Evolutionary conservation across 805 yeast species (phyloP).

Genomic region (Teunomyces funiuensis): DNA sequence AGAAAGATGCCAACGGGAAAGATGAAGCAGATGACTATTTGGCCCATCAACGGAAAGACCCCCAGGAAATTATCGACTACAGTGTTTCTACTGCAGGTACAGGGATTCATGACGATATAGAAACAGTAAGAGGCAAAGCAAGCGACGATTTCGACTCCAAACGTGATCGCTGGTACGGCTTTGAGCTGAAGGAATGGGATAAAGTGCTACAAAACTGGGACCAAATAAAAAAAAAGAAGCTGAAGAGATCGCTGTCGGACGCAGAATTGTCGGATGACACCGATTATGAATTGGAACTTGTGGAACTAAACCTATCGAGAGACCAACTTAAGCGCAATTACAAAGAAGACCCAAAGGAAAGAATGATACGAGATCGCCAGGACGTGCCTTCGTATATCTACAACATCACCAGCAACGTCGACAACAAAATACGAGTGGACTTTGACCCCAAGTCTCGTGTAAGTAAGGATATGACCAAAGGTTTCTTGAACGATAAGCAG

Average conservation of each 20-base stretch:
- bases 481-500: constrained; percentile 37
- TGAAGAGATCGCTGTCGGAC: constrained; percentile 5
- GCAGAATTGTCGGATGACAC: constrained; percentile 32
- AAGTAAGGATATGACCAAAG: constrained; percentile 25
- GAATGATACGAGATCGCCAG: constrained; percentile 61
- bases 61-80: constrained; percentile 40
- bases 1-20: constrained; percentile 7
- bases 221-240: constrained; percentile 10
- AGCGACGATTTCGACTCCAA: constrained; percentile 62
- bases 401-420: constrained; percentile 35
- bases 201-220: constrained; percentile 49
- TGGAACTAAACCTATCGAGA: constrained; percentile 32
- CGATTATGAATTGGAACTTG: constrained; percentile 40
- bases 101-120: constrained; percentile 54
- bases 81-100: constrained; percentile 54
- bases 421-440: constrained; percentile 29
- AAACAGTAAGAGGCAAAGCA: constrained; percentile 15
- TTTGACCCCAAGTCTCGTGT: constrained; percentile 57
- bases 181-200: constrained; percentile 61
- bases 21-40: constrained; percentile 41
- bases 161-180: constrained; percentile 83
- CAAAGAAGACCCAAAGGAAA: constrained; percentile 37
- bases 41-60: constrained; percentile 56
- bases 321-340: constrained; percentile 23
- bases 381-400: constrained; percentile 71